Conservation (phyloP, 768 basidiomycete species). For the Kwoniella europaea region DNA sequence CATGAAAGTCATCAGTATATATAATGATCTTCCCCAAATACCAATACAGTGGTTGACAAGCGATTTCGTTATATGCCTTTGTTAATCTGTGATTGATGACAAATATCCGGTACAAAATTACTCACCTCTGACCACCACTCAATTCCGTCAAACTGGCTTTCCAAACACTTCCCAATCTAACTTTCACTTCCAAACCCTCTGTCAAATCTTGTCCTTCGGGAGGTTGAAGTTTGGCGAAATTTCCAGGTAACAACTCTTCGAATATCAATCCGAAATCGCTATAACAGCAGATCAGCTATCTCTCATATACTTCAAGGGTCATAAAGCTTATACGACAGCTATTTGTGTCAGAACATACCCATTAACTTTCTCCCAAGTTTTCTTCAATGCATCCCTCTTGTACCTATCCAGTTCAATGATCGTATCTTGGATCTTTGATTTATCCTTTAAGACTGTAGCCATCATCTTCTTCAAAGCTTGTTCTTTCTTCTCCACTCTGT, state of each 20-base stretch:
- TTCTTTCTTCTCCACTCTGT: constrained; percentile 92
- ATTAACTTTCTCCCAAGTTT: constrained; percentile 96
- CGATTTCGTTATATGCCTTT: too few species aligned
- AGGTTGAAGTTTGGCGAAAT: constrained; percentile 91
- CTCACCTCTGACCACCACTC: constrained; percentile 93
- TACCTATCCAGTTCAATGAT: constrained; percentile 91
- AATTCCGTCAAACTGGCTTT: constrained; percentile 96
- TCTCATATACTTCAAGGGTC: neutral
- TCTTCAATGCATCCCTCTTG: constrained; percentile 89
- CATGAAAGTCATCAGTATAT: neutral
- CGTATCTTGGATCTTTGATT: constrained; percentile 90
- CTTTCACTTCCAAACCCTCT: constrained; percentile 96
- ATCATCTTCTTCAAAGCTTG: constrained; percentile 84
- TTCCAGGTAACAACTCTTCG: constrained; percentile 90
- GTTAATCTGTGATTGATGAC: too few species aligned
- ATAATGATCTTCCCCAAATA: too few species aligned
- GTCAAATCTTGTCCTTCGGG: constrained; percentile 93
- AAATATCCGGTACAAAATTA: constrained; percentile 11
- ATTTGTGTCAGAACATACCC: constrained; percentile 63
- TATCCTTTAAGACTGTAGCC: constrained; percentile 83
- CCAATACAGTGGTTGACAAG: too few species aligned
- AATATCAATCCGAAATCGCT: constrained; percentile 98
- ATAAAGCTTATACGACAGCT: neutral
- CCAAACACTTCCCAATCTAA: constrained; percentile 92
- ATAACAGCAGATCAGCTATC: constrained; percentile 15